phyloP scores from a whole-genome alignment of 176 grass and related monocot genomes.

The Triticum aestivum region DNA sequence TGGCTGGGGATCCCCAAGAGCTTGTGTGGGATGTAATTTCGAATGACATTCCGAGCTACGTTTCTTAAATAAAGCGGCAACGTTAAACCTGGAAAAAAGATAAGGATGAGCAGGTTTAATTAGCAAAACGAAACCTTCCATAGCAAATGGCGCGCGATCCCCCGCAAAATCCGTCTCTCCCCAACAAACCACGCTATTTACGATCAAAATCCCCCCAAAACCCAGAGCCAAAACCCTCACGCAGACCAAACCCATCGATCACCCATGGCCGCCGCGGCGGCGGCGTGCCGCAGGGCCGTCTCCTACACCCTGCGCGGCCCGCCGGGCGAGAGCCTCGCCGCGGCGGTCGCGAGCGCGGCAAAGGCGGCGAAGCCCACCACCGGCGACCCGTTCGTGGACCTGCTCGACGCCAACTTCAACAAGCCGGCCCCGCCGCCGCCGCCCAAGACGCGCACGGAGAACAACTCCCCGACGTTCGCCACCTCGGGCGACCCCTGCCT shows the following conservation, averaged over 20 bases:
- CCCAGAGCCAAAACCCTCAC: too few relatives aligned
- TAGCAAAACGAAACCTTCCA: too few relatives aligned
- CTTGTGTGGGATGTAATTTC: too few relatives aligned
- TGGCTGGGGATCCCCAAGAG: too few relatives aligned
- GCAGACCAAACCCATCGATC: background rate
- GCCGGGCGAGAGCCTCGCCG: background rate
- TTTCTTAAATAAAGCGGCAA: too few relatives aligned
- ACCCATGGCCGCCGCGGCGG: background rate
- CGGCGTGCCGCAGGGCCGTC: background rate
- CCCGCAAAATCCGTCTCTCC: too few relatives aligned
- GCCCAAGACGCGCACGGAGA: constrained; percentile 42
- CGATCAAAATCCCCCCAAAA: too few relatives aligned
- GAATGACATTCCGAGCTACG: too few relatives aligned
- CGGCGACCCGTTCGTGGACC: background rate
- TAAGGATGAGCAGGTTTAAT: too few relatives aligned
- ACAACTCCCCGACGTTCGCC: constrained; percentile 39
- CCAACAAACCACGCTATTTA: too few relatives aligned
- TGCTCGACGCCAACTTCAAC: constrained; percentile 20
- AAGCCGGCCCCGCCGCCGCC: background rate
- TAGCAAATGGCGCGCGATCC: too few relatives aligned
- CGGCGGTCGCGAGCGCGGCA: background rate
- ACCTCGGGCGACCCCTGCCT: constrained; percentile 56
- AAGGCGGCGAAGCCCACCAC: background rate
- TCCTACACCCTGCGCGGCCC: constrained; percentile 37
- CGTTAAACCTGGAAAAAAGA: too few relatives aligned